Base-by-base conservation (phyloP, 2,329 filamentous ascomycete genomes). In the Phoma sp. region DNA sequence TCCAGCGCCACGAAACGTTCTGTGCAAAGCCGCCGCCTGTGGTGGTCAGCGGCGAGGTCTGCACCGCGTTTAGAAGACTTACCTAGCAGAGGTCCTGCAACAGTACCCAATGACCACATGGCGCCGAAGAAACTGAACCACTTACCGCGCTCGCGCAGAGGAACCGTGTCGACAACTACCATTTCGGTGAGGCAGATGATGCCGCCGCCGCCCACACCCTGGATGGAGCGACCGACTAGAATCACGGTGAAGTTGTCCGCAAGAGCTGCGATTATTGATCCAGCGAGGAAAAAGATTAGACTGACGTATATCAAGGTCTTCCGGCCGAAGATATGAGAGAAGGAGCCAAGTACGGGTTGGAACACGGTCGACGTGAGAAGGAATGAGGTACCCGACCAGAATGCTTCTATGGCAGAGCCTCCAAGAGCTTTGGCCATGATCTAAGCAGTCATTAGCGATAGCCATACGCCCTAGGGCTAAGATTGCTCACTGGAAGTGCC, bases 1-100 rank as follows among this genome's bases (percentile, higher is more conserved):
- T 82, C 85, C 85, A 89, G 7, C 81, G 72, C 86, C 85, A 86
- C 13, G n/a, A 1, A 72, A 73, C 1, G 78, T 77, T 42, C 79
- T 74, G 51, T 83, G 76, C 3, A 82, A 77, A 54, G 86, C 47
- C 39, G 8, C 47, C 39, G 36, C 47, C 47, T 49, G 18, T 7
- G 22, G 18, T 83, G 2, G 13, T 78, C 10, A 45, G 32, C 32
- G 7, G 14, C 13, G 22, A 36, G 7, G 23, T 11, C 7, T 13
- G 2, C 2, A 29, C 9, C 27, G 9, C 4, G 25, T 27, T n/a
- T 4, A 10, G 10, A 4, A 6, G 7, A 82, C 14, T 83, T 83
- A 5, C 85, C 75, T 0, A 78, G 56, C 5, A 78, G 53, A 2
- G 78, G 84, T 0, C 83, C 83, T 13, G 74, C 71, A 0, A 83